Evolutionary conservation across 2,329 filamentous ascomycete species (phyloP).

Genomic region (Pseudophaeomoniella oleicola): DNA sequence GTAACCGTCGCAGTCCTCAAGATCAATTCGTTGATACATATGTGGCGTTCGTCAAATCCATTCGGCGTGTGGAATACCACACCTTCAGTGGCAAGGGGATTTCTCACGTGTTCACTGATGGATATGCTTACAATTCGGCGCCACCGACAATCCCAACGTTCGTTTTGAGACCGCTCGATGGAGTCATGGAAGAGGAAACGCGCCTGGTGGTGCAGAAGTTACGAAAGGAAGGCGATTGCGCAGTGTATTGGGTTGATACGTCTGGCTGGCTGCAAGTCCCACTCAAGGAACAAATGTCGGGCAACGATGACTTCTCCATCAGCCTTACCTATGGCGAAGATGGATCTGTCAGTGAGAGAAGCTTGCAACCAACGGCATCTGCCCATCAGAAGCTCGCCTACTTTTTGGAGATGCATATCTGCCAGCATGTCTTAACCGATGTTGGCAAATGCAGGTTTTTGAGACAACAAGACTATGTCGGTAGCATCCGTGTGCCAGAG

Average conservation of each 20-base stretch:
- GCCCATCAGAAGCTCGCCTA: conserved; percentile 21
- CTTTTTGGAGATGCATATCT: conserved; percentile 22
- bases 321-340: conserved; percentile 8
- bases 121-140: conserved; percentile 10
- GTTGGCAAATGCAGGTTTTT: conserved; percentile 19
- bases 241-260: conserved; percentile 24
- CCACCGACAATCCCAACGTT: conserved; percentile 19
- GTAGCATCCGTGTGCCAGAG: conserved; percentile 12
- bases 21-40: too few relatives aligned
- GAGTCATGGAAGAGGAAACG: conserved; percentile 18
- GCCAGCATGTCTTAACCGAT: conserved; percentile 18
- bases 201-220: conserved; percentile 18
- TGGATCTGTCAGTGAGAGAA: too few relatives aligned
- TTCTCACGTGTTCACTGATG: conserved; percentile 5
- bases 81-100: conserved; percentile 6
- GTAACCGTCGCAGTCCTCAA: conserved; percentile 16
- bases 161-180: conserved; percentile 21
- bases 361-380: conserved; percentile 16
- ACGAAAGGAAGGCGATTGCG: conserved; percentile 18
- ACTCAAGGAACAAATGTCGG: conserved; percentile 3
- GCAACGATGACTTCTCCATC: conserved; percentile 9
- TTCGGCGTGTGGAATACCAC: conserved; percentile 14
- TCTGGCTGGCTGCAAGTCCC: conserved; percentile 21
- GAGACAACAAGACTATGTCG: conserved; percentile 15
- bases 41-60: conserved; percentile 19